Conservation (phyloP, 345 rosid species). For the Moringa oleifera region DNA sequence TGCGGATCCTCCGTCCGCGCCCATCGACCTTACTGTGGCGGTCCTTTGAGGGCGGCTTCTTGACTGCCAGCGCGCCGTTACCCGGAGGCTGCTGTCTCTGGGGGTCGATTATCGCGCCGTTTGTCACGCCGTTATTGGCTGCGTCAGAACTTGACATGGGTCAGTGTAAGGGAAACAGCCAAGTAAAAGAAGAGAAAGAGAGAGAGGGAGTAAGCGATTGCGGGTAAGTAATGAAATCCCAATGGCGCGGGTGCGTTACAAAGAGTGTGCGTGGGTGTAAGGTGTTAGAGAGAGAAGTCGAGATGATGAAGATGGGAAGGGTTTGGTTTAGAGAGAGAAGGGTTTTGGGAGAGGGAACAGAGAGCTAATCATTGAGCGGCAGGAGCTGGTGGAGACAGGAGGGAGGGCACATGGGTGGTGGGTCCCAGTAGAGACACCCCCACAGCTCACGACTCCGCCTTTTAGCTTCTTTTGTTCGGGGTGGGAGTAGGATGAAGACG, state of each 20-base stretch:
- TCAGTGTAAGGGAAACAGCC: background rate
- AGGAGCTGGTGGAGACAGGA: slow-evolving; percentile 99
- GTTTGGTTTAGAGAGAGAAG: slow-evolving; percentile 6
- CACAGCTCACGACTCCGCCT: slow-evolving; percentile 52
- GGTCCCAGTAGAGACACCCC: slow-evolving; percentile 40
- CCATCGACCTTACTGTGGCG: slow-evolving; percentile 98
- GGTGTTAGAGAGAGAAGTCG: slow-evolving; percentile 12
- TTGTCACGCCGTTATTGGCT: slow-evolving; percentile 39
- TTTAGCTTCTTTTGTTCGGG: too few species aligned
- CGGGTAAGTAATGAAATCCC: too few species aligned
- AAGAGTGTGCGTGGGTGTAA: too few species aligned
- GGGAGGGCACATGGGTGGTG: slow-evolving; percentile 97
- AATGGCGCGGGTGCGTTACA: too few species aligned
- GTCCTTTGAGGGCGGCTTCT: slow-evolving; percentile 94
- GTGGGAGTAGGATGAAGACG: too few species aligned
- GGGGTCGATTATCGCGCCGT: slow-evolving; percentile 49
- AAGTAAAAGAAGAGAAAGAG: background rate
- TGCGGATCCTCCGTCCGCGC: slow-evolving; percentile 90
- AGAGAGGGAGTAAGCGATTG: background rate
- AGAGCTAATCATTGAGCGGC: slow-evolving; percentile 90
- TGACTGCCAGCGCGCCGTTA: slow-evolving; percentile 50
- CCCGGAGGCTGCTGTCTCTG: slow-evolving; percentile 38
- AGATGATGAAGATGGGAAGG: background rate
- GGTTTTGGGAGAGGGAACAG: slow-evolving; percentile 21
- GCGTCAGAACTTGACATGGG: slow-evolving; percentile 57